Evolutionary conservation across 1,284 basidiomycete genomes (phyloP).

Genomic region (Tetrapyrgos nigripes): DNA sequence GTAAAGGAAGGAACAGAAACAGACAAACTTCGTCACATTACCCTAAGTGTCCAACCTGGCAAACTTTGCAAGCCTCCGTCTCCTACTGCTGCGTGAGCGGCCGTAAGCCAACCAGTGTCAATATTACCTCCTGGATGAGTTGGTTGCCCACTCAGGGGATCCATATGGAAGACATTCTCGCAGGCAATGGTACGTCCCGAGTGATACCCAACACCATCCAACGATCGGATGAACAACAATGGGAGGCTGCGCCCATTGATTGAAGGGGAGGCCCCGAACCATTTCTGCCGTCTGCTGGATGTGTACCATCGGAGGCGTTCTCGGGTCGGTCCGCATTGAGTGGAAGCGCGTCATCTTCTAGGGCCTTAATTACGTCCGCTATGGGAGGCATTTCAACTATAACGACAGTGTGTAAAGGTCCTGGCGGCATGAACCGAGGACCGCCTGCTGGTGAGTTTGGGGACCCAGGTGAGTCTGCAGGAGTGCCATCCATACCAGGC

Average conservation of each 20-base stretch:
- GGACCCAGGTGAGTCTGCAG: conserved; percentile 39
- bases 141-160: conserved; percentile 58
- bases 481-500: conserved; percentile 30
- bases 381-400: conserved; percentile 81
- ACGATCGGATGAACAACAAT: conserved; percentile 75
- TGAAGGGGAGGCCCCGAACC: conserved; percentile 39
- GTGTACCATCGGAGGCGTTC: conserved; percentile 39
- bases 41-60: conserved; percentile 77
- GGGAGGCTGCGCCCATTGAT: conserved; percentile 71
- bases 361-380: conserved; percentile 71
- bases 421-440: conserved; percentile 55
- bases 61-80: conserved; percentile 54
- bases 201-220: conserved; percentile 83
- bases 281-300: conserved; percentile 16
- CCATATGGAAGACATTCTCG: conserved; percentile 77
- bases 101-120: conserved; percentile 69
- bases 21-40: conserved; percentile 54
- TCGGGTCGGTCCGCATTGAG: conserved; percentile 45
- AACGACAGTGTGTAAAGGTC: conserved; percentile 74
- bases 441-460: conserved; percentile 36
- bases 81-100: conserved; percentile 66
- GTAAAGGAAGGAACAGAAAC: conserved; percentile 5
- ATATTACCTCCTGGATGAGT: conserved; percentile 46
- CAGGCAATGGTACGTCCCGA: conserved; percentile 84
- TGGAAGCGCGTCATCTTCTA: conserved; percentile 70